Evolutionary conservation across 495 filamentous ascomycete genomes (phyloP).

Genomic region (Aspergillus indologenus): DNA sequence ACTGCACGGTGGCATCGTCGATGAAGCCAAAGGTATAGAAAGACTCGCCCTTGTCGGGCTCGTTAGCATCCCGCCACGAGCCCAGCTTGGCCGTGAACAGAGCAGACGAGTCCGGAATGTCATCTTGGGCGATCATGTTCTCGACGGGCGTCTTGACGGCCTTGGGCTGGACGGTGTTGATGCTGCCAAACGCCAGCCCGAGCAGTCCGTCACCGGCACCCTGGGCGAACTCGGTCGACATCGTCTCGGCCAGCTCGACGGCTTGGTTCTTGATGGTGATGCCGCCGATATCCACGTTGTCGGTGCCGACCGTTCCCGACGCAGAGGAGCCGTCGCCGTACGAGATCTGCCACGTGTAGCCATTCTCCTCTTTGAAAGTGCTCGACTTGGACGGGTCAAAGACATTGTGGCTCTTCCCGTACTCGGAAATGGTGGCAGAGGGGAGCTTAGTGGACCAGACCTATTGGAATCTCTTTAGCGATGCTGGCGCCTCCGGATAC

Average conservation of each 20-base stretch:
- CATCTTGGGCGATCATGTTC: slow-evolving; percentile 69
- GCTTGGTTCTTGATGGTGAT: slow-evolving; percentile 65
- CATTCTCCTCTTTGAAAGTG: slow-evolving; percentile 52
- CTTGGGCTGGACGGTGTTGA: slow-evolving; percentile 66
- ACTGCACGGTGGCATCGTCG: slow-evolving; percentile 59
- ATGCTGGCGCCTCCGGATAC: background rate
- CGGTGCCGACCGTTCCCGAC: slow-evolving; percentile 69
- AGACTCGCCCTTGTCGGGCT: slow-evolving; percentile 37
- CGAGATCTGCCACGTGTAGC: slow-evolving; percentile 63
- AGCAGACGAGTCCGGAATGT: slow-evolving; percentile 59
- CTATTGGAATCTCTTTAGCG: slow-evolving; percentile 30
- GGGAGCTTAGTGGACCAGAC: slow-evolving; percentile 61
- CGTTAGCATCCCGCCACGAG: slow-evolving; percentile 55
- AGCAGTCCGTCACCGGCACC: slow-evolving; percentile 68
- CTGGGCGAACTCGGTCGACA: slow-evolving; percentile 59
- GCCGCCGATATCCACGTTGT: slow-evolving; percentile 65
- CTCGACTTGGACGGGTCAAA: slow-evolving; percentile 61
- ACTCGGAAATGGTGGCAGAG: slow-evolving; percentile 29
- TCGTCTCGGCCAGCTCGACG: slow-evolving; percentile 63
- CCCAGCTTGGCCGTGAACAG: slow-evolving; percentile 77
- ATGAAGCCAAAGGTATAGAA: slow-evolving; percentile 84
- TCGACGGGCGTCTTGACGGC: slow-evolving; percentile 65
- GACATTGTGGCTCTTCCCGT: slow-evolving; percentile 38
- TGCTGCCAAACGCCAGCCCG: slow-evolving; percentile 65
- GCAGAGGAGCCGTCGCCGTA: slow-evolving; percentile 73